These are phyloP conservation scores for Dianthus caryophyllus DNA, from an alignment of 148 eudicot species.

Conservation along the genomic window DNA sequence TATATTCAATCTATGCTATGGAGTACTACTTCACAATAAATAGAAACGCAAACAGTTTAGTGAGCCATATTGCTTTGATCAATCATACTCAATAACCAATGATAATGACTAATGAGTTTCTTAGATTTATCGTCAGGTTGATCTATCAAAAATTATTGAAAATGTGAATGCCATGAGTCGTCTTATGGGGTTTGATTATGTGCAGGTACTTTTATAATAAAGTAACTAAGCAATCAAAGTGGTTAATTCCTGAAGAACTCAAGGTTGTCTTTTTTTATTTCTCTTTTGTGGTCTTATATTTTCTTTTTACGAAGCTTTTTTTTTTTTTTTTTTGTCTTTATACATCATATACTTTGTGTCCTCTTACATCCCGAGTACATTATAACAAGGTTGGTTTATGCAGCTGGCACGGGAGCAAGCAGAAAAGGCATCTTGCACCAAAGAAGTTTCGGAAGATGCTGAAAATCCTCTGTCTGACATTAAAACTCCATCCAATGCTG, in stretches of 20 bases:
- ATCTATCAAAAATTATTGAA: neutral
- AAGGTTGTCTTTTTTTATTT: constrained; percentile 49
- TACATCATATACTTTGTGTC: neutral
- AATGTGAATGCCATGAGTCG: constrained; percentile 6
- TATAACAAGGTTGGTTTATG: constrained; percentile 6
- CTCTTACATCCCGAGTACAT: neutral
- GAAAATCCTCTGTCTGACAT: constrained; percentile 30
- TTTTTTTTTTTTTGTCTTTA: neutral
- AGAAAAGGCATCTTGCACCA: constrained; percentile 29
- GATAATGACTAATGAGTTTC: neutral
- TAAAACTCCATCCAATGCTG: constrained; percentile 32
- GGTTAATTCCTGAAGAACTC: constrained; percentile 87
- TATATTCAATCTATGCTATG: too few species aligned
- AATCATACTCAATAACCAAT: too few species aligned
- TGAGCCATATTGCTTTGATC: too few species aligned
- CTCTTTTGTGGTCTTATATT: neutral
- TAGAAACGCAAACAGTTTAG: too few species aligned
- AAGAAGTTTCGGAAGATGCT: constrained; percentile 29
- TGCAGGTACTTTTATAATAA: constrained; percentile 80
- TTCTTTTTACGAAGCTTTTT: neutral
- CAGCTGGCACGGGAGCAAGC: constrained; percentile 75
- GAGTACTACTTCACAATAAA: too few species aligned
- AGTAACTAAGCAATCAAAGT: constrained; percentile 76
- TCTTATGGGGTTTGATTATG: constrained; percentile 5
- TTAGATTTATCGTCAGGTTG: neutral